These are phyloP conservation scores for Thelonectria blattea DNA, from an alignment of 2,329 filamentous ascomycete species.

Conservation along the genomic window DNA sequence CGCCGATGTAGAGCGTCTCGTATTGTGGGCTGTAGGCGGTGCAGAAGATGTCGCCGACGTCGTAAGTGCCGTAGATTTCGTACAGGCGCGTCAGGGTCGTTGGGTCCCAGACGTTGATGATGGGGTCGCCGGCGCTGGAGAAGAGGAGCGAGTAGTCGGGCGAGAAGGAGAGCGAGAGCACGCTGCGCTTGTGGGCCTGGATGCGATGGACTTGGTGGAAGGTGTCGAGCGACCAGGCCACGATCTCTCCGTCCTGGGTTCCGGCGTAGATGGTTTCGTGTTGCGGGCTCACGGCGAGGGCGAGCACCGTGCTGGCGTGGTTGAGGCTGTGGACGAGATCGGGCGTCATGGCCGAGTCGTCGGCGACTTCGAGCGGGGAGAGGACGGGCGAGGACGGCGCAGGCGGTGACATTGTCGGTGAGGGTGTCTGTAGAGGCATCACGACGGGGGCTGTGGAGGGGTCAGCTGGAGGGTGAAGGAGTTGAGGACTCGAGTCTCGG, in stretches of 20 bases:
- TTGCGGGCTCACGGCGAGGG: slow-evolving; percentile 79
- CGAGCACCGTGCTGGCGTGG: slow-evolving; percentile 80
- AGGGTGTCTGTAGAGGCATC: slow-evolving; percentile 35
- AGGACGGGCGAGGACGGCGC: slow-evolving; percentile 33
- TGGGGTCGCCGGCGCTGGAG: slow-evolving; percentile 90
- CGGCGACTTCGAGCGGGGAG: slow-evolving; percentile 33
- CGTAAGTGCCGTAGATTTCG: slow-evolving; percentile 91
- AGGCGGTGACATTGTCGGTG: slow-evolving; percentile 33
- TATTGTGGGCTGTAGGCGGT: slow-evolving; percentile 83
- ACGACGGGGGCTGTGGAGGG: slow-evolving; percentile 22
- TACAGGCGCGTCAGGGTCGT: slow-evolving; percentile 77
- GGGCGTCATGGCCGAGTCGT: slow-evolving; percentile 49
- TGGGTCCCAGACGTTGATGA: slow-evolving; percentile 93
- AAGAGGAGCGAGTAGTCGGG: slow-evolving; percentile 79
- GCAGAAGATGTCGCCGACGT: slow-evolving; percentile 95
- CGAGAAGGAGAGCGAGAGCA: slow-evolving; percentile 84
- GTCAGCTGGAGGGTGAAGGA: not conserved
- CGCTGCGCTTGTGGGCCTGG: slow-evolving; percentile 89
- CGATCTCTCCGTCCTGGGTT: slow-evolving; percentile 90
- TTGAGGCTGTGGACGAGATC: slow-evolving; percentile 75
- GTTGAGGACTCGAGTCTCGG: not conserved
- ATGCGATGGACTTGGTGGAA: slow-evolving; percentile 81
- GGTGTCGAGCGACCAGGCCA: slow-evolving; percentile 87
- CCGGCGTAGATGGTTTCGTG: slow-evolving; percentile 87
- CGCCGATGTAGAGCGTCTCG: slow-evolving; percentile 87